phyloP scores from a whole-genome alignment of 768 basidiomycete genomes.

The Amanita rubescens region DNA sequence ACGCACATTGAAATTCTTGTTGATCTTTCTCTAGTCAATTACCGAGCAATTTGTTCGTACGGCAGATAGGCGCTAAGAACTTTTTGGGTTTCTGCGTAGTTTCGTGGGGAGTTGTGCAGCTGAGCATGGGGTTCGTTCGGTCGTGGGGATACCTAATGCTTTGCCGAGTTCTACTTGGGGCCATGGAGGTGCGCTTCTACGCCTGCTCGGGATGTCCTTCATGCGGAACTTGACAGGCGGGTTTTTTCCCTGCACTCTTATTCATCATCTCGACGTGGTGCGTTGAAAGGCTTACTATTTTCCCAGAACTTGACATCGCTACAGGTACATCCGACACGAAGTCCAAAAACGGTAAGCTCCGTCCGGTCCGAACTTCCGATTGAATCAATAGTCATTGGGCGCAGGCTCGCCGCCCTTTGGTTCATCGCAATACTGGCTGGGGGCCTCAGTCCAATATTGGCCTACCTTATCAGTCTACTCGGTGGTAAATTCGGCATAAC shows the following conservation, averaged over 20 bases:
- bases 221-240: constrained; percentile 26
- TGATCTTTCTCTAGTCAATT: constrained; percentile 25
- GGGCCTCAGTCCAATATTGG: constrained; percentile 43
- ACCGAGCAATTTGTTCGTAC: constrained; percentile 37
- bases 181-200: constrained; percentile 29
- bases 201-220: background rate
- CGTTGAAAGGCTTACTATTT: background rate
- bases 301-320: constrained; percentile 11
- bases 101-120: constrained; percentile 37
- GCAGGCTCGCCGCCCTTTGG: constrained; percentile 42
- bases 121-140: constrained; percentile 40
- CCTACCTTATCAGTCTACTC: constrained; percentile 35
- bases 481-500: constrained; percentile 32
- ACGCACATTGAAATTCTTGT: background rate
- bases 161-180: constrained; percentile 34
- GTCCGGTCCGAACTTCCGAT: background rate
- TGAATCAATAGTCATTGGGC: background rate
- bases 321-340: constrained; percentile 45
- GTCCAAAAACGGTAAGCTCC: constrained; percentile 38
- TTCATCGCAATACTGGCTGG: constrained; percentile 33
- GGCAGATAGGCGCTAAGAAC: constrained; percentile 33
- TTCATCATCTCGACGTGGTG: constrained; percentile 41
- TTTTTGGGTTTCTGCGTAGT: constrained; percentile 35
- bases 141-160: constrained; percentile 33
- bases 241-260: constrained; percentile 43